Percentiles rank a stretch among this genome's conserved stretches.
Conservation (phyloP, 345 rosid species). For the Citrus mangshanensis region DNA sequence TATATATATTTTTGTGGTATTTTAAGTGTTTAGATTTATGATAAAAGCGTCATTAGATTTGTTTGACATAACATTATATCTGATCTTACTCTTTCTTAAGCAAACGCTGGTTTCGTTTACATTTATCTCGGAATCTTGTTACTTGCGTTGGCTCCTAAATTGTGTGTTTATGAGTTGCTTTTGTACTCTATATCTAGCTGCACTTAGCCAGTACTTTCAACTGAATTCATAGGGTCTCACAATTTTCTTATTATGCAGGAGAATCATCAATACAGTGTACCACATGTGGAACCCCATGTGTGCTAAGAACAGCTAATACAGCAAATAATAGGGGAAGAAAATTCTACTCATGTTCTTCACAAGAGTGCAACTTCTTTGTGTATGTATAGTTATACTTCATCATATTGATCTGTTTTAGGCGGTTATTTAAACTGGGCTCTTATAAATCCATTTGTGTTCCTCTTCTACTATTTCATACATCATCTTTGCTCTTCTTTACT, state of each 20-base stretch:
- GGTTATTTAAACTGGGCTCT: not conserved
- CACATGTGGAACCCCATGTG: slow-evolving; percentile 66
- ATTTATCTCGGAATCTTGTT: not conserved
- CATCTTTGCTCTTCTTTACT: not conserved
- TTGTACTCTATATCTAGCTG: not conserved
- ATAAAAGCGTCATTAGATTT: not conserved
- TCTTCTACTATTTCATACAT: not conserved
- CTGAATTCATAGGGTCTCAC: not conserved
- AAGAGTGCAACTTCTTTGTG: slow-evolving; percentile 86
- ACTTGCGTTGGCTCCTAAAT: not conserved
- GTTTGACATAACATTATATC: not conserved
- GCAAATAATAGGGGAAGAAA: slow-evolving; percentile 86
- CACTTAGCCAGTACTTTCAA: not conserved
- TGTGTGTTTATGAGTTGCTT: not conserved
- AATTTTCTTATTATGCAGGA: slow-evolving; percentile 45
- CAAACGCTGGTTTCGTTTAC: not conserved
- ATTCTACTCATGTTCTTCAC: slow-evolving; percentile 80
- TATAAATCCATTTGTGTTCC: not conserved
- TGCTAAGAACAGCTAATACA: slow-evolving; percentile 78
- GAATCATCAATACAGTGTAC: slow-evolving; percentile 59
- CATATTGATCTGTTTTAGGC: not conserved
- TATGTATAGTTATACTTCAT: slow-evolving; percentile 31
- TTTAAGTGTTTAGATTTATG: not conserved
- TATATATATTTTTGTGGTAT: not conserved
- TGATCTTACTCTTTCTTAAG: not conserved